Evolutionary conservation across 2,329 filamentous ascomycete genomes (phyloP), one percentile per base, ranked within the genome.

Genomic region (Aureobasidium subglaciale): DNA sequence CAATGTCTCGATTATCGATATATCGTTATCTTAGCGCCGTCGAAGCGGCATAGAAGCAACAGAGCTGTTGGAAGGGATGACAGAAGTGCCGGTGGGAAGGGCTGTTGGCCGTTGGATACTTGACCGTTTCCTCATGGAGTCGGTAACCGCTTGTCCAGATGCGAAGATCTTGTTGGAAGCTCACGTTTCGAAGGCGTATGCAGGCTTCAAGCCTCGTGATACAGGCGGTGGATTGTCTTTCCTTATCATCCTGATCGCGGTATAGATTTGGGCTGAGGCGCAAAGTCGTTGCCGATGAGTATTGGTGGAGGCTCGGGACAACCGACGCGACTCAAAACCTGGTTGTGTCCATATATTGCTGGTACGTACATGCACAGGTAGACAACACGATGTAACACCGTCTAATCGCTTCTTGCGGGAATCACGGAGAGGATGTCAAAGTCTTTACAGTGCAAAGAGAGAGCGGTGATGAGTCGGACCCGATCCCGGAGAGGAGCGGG

Each of bases 101-200:
- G 35, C 48, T 42, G 37, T 16, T 22, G n/a, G 49, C 49, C 49
- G 49, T 53, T 53, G 37, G 37, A 53, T 53, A 53, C 24, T 42
- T 10, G 18, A n/a, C 37, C 24, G 49, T 42, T 42, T 9, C 25
- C 10, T 18, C 18, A 25, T 42, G 34, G 18, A 25, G 49, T 29
- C 22, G 37, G 25, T 16, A 53, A 41, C 49, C 20, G 16, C 20
- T 42, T 34, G 37, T 42, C 37, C 37, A n/a, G 27, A 52, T 29
- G 25, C 25, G 35, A 40, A 22, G 5, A 38, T 13, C 10, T n/a
- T 30, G 13, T 24, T 30, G 24, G 11, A 4, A 30, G 3, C 11
- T 11, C 15, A 6, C 25, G 20, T 18, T 25, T n/a, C 15, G 18
- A 11, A 53, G 18, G 25, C 15, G 37, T 13, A 24, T 15, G 18